Evolutionary conservation across 768 basidiomycete species (phyloP).

Genomic region (Nidula microcarpa): DNA sequence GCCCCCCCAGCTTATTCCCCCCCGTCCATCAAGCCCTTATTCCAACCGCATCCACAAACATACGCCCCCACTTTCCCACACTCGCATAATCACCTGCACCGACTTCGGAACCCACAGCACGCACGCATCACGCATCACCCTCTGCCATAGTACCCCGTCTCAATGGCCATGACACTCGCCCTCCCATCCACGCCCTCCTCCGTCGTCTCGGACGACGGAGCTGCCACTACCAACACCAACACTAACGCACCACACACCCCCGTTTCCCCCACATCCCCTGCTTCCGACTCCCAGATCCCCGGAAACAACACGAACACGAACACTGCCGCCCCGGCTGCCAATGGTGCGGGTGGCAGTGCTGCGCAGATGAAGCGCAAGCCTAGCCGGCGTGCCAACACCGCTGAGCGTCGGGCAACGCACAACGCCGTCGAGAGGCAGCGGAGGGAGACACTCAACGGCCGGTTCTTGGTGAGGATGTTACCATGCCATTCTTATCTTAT

Average conservation of each 20-base stretch:
- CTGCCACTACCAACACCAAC: no score
- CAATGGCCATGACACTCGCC: constrained; percentile 36
- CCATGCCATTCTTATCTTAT: background rate
- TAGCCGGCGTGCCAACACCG: constrained; percentile 88
- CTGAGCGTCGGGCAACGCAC: constrained; percentile 93
- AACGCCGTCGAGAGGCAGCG: constrained; percentile 96
- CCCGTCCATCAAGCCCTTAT: background rate
- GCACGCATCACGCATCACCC: no score
- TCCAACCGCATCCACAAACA: background rate
- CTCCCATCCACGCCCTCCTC: constrained; percentile 21
- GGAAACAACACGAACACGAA: constrained; percentile 9
- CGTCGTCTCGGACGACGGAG: constrained; percentile 19
- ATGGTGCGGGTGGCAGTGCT: constrained; percentile 7
- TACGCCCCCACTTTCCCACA: constrained; percentile 5
- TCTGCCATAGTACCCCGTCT: no score
- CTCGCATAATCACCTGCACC: constrained; percentile 9
- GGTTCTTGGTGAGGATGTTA: constrained; percentile 68
- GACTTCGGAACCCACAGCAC: constrained; percentile 2
- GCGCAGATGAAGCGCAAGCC: constrained; percentile 75
- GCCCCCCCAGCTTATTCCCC: background rate
- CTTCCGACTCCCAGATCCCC: constrained; percentile 7
- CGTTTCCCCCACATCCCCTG: constrained; percentile 22
- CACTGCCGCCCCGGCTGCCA: constrained; percentile 12
- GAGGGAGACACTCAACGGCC: constrained; percentile 87
- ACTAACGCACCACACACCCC: constrained; percentile 42